A percentile compares a stretch with the other conserved stretches of the same genome.
These are phyloP conservation scores for Colletotrichum chrysophilum DNA, from an alignment of 2,329 filamentous ascomycete species.

Conservation along the genomic window DNA sequence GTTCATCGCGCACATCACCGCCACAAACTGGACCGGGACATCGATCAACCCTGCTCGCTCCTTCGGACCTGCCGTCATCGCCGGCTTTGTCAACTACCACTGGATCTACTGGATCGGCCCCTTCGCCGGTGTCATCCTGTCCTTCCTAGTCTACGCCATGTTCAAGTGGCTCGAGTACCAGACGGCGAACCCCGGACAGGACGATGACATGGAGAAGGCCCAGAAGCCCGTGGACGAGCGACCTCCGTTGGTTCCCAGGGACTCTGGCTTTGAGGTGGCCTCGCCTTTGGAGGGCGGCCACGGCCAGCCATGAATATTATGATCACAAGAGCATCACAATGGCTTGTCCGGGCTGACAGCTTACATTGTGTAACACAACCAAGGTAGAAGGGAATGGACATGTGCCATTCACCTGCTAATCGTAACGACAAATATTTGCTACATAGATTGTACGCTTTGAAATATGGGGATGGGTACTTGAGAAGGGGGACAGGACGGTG, in stretches of 20 bases:
- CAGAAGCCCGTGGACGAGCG: background rate
- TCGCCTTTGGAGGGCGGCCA: background rate
- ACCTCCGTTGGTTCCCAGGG: background rate
- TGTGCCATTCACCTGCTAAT: background rate
- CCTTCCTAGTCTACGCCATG: background rate
- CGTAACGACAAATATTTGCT: background rate
- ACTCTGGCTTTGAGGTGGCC: background rate
- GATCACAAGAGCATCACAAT: background rate
- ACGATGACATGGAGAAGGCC: background rate
- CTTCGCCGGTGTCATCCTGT: background rate
- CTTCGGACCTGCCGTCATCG: constrained; percentile 52
- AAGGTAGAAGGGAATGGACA: background rate
- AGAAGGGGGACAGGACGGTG: background rate
- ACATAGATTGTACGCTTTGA: background rate
- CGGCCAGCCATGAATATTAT: background rate
- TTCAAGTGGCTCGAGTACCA: background rate
- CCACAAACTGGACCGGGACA: constrained; percentile 51
- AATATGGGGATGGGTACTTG: background rate
- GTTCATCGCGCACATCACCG: constrained; percentile 59
- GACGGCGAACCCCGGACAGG: background rate
- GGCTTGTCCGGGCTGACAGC: background rate
- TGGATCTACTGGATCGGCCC: constrained; percentile 52
- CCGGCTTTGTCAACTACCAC: constrained; percentile 47
- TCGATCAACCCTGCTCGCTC: constrained; percentile 56
- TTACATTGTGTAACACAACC: background rate